Base-by-base conservation (phyloP, 202 grass and related monocot genomes). In the Zoysia matrella region DNA sequence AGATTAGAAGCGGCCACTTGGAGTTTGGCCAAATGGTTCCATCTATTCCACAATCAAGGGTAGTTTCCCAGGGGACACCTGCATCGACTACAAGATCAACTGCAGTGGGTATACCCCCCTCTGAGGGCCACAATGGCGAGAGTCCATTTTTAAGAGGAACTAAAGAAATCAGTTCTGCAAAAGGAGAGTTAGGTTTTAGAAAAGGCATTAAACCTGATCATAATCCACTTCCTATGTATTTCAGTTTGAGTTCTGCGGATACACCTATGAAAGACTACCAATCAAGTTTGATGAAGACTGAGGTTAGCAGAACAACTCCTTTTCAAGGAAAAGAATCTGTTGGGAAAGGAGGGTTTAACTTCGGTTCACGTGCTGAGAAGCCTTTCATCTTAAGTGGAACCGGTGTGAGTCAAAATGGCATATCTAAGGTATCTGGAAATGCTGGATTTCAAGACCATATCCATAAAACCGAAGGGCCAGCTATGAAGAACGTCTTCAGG, bases 171-270 rank as follows among this genome's bases (percentile, higher is more conserved):
- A 16, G 47, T 71, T 86, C 81, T 66, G 82, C 39, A 18, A 82
- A 62, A 76, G 72, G 67, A 77, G 84, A 87, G 68, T 42, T 84
- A 43, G 48, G 73, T 81, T 85, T 68, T 53, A 91, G 8, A 56
- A 89, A 84, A 75, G 79, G 82, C 52, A 63, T 52, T 54, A 83
- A 80, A 70, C 62, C 74, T 83, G 82, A 74, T 65, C 79, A 72
- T 67, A 53, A 83, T 82, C 52, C 76, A 67, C 47, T 84, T 74
- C 86, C 89, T 51, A 75, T 77, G 55, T 83, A 86, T 64, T 93
- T 88, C 11, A 85, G 77, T 61, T 76, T 83, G 30, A 76, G 65
- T 86, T 78, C 82, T 86, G 75, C 54, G 67, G 85, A 87, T 88
- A 87, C 81, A 55, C 87, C 80, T 69, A 66, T 18, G 77, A 93